These are phyloP conservation scores for Daldinia childiae DNA, from an alignment of 495 filamentous ascomycete species.

Conservation along the genomic window DNA sequence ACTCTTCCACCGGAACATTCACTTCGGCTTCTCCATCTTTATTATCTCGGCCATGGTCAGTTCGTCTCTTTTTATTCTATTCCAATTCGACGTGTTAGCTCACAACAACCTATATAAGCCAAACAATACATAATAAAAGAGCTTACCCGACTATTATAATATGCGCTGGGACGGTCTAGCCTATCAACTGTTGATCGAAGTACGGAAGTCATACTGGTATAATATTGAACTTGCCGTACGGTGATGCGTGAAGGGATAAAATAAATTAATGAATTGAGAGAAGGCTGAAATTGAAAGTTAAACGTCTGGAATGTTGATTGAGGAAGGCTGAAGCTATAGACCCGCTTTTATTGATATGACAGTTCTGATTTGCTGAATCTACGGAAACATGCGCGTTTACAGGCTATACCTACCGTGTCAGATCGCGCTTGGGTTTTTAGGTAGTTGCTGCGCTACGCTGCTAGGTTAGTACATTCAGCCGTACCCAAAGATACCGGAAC, in stretches of 20 bases:
- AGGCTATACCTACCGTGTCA: constrained; percentile 9
- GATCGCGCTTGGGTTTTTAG: constrained; percentile 28
- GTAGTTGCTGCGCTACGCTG: not conserved
- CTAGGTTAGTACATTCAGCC: not conserved
- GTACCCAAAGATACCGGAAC: constrained; percentile 4
- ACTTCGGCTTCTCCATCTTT: constrained; percentile 61
- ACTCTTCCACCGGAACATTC: constrained; percentile 61
- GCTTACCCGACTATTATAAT: constrained; percentile 79
- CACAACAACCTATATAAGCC: not conserved
- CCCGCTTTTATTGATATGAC: constrained; percentile 17
- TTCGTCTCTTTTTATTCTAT: constrained; percentile 71
- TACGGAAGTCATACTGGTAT: constrained; percentile 22
- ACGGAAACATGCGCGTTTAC: not conserved
- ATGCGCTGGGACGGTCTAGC: constrained; percentile 88
- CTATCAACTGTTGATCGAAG: constrained; percentile 77
- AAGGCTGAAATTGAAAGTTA: constrained; percentile 9
- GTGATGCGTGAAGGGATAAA: not conserved
- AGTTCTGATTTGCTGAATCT: constrained; percentile 15
- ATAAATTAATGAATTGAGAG: not conserved
- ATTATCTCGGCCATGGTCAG: constrained; percentile 67
- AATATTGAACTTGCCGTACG: not conserved
- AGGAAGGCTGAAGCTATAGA: constrained; percentile 28
- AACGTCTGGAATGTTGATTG: constrained; percentile 15
- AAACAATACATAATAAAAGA: constrained; percentile 16
- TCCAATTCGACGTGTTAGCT: constrained; percentile 26